Percentiles rank a stretch among this genome's conserved stretches.
These are phyloP conservation scores for Phlebiopsis flavidoalba DNA, from an alignment of 768 basidiomycete species.

Conservation along the genomic window DNA sequence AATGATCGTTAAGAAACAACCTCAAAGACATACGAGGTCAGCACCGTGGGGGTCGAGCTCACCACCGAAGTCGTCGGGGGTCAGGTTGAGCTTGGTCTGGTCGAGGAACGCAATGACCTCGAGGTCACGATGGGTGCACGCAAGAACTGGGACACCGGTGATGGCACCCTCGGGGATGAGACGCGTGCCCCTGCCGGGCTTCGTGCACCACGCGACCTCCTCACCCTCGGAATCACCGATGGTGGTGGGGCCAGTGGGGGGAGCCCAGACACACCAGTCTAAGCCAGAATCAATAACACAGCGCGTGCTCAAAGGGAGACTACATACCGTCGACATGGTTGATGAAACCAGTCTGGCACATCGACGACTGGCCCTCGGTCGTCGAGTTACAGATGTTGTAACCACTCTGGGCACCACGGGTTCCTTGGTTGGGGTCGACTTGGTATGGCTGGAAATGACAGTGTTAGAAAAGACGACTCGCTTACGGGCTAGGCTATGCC, in stretches of 20 bases:
- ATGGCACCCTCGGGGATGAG: constrained; percentile 63
- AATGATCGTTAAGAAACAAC: background rate
- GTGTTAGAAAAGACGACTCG: background rate
- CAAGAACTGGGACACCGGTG: constrained; percentile 58
- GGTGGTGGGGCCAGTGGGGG: constrained; percentile 39
- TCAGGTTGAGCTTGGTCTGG: constrained; percentile 55
- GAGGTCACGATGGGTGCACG: constrained; percentile 47
- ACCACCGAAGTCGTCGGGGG: constrained; percentile 56
- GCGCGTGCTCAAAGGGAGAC: background rate
- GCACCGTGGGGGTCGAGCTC: constrained; percentile 78
- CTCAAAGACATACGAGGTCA: constrained; percentile 37
- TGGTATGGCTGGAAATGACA: constrained; percentile 34
- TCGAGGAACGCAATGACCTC: constrained; percentile 61
- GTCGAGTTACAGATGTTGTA: constrained; percentile 68
- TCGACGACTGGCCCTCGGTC: constrained; percentile 53
- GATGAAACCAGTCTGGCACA: constrained; percentile 67
- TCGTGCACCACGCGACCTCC: constrained; percentile 74
- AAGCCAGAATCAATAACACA: constrained; percentile 11
- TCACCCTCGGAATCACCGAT: constrained; percentile 66
- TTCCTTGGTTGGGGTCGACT: constrained; percentile 35
- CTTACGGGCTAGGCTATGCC: background rate
- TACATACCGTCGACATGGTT: constrained; percentile 47
- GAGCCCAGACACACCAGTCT: constrained; percentile 74
- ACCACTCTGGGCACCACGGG: constrained; percentile 55
- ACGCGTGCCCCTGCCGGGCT: constrained; percentile 64